These are phyloP conservation scores for Thalassiosira ordinaria DNA, from an alignment of 352 stramenopile species.

Conservation along the genomic window DNA sequence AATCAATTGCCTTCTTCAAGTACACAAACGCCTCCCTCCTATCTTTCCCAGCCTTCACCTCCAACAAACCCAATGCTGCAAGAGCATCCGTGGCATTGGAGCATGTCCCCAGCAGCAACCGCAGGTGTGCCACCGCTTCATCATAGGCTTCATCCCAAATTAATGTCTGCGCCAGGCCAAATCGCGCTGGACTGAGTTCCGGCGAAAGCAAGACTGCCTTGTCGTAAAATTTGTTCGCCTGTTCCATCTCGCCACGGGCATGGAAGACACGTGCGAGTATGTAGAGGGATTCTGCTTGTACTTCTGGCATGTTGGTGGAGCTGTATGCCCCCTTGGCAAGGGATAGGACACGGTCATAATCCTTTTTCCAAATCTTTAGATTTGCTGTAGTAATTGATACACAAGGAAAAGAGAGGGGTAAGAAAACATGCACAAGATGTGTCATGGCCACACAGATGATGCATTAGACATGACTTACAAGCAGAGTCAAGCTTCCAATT, in stretches of 20 bases:
- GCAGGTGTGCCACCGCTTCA: slow-evolving; percentile 64
- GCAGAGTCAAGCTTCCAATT: slow-evolving; percentile 66
- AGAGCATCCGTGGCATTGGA: slow-evolving; percentile 83
- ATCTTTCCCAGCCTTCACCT: slow-evolving; percentile 76
- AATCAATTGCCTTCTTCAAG: slow-evolving; percentile 86
- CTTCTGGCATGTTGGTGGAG: slow-evolving; percentile 84
- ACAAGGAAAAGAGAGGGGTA: no score
- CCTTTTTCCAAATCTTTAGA: slow-evolving; percentile 83
- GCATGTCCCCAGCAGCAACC: slow-evolving; percentile 67
- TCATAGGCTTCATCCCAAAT: slow-evolving; percentile 76
- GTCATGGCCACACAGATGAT: no score
- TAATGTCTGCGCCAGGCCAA: slow-evolving; percentile 84
- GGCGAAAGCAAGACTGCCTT: slow-evolving; percentile 88
- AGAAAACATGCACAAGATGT: no score
- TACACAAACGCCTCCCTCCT: slow-evolving; percentile 78
- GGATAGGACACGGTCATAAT: slow-evolving; percentile 84
- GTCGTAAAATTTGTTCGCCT: slow-evolving; percentile 93
- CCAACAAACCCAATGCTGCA: slow-evolving; percentile 81
- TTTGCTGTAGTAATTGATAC: no score
- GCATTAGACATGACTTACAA: slow-evolving; percentile 51
- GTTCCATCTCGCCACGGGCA: slow-evolving; percentile 89
- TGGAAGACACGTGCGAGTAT: slow-evolving; percentile 95
- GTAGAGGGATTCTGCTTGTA: slow-evolving; percentile 96
- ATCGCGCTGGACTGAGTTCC: slow-evolving; percentile 82
- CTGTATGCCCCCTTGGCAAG: slow-evolving; percentile 84